phyloP scores from a whole-genome alignment of 352 stramenopile genomes.

The Globisporangium nodosum region DNA sequence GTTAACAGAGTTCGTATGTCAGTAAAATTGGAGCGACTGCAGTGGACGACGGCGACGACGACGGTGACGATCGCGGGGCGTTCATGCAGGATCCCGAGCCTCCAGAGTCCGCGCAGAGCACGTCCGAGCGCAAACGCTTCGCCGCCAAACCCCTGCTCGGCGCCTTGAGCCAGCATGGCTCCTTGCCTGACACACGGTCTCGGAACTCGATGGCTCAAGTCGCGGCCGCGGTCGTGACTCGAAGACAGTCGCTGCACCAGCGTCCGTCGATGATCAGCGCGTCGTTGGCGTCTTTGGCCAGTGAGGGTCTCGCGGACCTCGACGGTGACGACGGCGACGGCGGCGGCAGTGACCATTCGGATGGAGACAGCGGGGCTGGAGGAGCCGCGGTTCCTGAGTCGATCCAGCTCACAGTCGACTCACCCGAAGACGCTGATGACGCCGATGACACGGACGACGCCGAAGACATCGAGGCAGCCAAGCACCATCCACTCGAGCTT shows the following conservation, averaged over 20 bases:
- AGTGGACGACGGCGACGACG: background rate
- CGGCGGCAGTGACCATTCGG: background rate
- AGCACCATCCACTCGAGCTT: slow-evolving; percentile 25
- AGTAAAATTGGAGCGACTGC: no score
- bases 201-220: background rate
- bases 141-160: background rate
- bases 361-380: background rate
- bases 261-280: slow-evolving; percentile 9
- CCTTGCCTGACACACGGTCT: background rate
- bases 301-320: background rate
- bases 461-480: slow-evolving; percentile 29
- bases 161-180: background rate
- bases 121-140: slow-evolving; percentile 2
- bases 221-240: background rate
- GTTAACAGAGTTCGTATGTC: no score
- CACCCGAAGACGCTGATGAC: slow-evolving; percentile 4
- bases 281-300: slow-evolving; percentile 5
- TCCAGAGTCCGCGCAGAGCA: background rate
- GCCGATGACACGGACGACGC: slow-evolving; percentile 6
- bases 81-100: slow-evolving; percentile 1
- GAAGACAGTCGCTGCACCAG: background rate
- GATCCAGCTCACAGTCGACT: slow-evolving; percentile 1
- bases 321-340: background rate
- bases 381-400: background rate
- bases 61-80: no score